These are phyloP conservation scores for Vanrija sp. DNA, from an alignment of 1,284 basidiomycete genomes.

Conservation along the genomic window DNA sequence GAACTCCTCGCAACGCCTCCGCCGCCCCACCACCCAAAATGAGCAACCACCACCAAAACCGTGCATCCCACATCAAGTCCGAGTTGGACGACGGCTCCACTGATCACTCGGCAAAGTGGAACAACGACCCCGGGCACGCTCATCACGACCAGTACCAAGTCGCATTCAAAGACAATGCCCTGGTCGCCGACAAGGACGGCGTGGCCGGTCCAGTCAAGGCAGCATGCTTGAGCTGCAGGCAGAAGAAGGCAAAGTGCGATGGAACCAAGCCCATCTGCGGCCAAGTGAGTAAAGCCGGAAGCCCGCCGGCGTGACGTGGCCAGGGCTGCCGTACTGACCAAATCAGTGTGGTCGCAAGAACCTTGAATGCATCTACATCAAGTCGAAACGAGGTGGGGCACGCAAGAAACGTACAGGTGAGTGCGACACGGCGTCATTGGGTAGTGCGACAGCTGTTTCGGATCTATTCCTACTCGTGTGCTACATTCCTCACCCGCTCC, in stretches of 20 bases:
- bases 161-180: constrained; percentile 1
- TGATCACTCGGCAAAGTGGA: background rate
- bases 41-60: background rate
- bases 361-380: constrained; percentile 47
- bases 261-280: constrained; percentile 45
- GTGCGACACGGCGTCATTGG: background rate
- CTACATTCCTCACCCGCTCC: background rate
- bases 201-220: constrained; percentile 35
- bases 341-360: constrained; percentile 41
- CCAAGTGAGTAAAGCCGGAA: constrained; percentile 31
- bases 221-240: constrained; percentile 47
- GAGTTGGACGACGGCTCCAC: background rate
- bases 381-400: constrained; percentile 47
- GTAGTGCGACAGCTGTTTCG: background rate
- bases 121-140: background rate
- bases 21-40: background rate
- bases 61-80: background rate
- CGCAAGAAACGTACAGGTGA: constrained; percentile 43
- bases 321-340: background rate
- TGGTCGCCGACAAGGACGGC: background rate
- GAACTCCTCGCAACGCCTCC: background rate
- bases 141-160: background rate
- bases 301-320: background rate
- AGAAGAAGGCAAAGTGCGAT: constrained; percentile 49
- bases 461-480: background rate